These are phyloP conservation scores for Phytophthora tubulina DNA, from an alignment of 352 stramenopile genomes.

Conservation along the genomic window DNA sequence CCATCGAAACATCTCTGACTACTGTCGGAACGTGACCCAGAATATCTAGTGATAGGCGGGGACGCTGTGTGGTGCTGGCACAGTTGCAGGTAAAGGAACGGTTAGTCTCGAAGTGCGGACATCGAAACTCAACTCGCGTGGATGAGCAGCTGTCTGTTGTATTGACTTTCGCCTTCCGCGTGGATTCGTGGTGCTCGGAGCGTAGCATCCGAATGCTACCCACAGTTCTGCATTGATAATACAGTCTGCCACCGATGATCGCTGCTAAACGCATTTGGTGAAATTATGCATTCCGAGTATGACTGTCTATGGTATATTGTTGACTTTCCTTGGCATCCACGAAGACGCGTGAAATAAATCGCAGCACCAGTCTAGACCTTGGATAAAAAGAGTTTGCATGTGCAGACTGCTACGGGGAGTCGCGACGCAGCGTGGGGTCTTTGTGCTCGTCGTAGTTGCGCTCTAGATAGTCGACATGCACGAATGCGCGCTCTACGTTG, in stretches of 20 bases:
- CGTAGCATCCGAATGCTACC: no score
- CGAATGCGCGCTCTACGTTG: constrained; percentile 97
- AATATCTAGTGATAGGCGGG: constrained; percentile 33
- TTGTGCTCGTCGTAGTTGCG: constrained; percentile 93
- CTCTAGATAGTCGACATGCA: constrained; percentile 97
- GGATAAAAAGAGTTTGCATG: not conserved
- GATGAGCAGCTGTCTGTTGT: not conserved
- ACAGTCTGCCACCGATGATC: no score
- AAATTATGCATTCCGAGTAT: no score
- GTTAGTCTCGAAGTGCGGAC: not conserved
- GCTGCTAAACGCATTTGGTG: no score
- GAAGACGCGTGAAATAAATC: no score
- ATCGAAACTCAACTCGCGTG: constrained; percentile 6
- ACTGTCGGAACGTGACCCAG: constrained; percentile 9
- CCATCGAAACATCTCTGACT: constrained; percentile 26
- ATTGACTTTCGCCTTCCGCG: not conserved
- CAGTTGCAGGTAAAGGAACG: constrained; percentile 2
- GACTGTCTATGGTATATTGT: no score
- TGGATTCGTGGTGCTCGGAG: not conserved
- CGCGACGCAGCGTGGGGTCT: constrained; percentile 77
- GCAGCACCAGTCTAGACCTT: no score
- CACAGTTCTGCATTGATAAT: no score
- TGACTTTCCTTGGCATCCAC: no score
- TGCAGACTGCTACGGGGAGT: constrained; percentile 32
- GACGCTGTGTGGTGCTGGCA: constrained; percentile 8